Conservation (phyloP, 2,329 filamentous ascomycete genomes). For the Phaeosphaeria sp. region DNA sequence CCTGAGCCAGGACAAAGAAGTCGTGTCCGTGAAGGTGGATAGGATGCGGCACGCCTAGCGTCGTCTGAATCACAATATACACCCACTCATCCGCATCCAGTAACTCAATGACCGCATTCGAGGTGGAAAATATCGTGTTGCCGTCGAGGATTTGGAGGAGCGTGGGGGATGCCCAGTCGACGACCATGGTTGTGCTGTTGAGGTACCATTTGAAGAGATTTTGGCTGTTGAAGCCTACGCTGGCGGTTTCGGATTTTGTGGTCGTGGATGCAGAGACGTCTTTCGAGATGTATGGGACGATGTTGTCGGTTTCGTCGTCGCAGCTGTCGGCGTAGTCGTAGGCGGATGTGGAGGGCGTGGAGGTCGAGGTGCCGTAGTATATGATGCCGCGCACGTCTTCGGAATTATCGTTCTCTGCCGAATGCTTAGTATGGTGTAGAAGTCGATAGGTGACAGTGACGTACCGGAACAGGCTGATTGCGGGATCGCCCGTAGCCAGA, state of each 20-base stretch:
- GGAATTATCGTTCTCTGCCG: slow-evolving; percentile 33
- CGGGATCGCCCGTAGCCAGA: slow-evolving; percentile 48
- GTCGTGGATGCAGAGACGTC: slow-evolving; percentile 38
- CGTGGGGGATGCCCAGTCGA: slow-evolving; percentile 50
- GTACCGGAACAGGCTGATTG: slow-evolving; percentile 46
- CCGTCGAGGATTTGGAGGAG: slow-evolving; percentile 44
- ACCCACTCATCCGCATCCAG: slow-evolving; percentile 42
- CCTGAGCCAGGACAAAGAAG: slow-evolving; percentile 40
- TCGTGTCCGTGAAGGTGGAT: slow-evolving; percentile 45
- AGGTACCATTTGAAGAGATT: slow-evolving; percentile 52
- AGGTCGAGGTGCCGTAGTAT: slow-evolving; percentile 40
- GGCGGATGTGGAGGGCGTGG: slow-evolving; percentile 41
- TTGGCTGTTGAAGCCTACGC: slow-evolving; percentile 40
- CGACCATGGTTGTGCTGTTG: slow-evolving; percentile 48
- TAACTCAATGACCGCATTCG: slow-evolving; percentile 35
- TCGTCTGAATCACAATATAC: slow-evolving; percentile 50
- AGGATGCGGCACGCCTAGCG: slow-evolving; percentile 42
- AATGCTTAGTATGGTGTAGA: too few relatives aligned
- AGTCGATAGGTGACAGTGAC: too few relatives aligned
- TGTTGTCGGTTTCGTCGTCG: slow-evolving; percentile 43
- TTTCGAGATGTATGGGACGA: slow-evolving; percentile 38
- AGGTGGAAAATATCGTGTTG: slow-evolving; percentile 39
- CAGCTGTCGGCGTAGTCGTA: slow-evolving; percentile 46
- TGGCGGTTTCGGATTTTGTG: slow-evolving; percentile 31
- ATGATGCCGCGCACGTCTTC: slow-evolving; percentile 48